phyloP scores from a whole-genome alignment of 179 eudicot genomes.

The Patellifolia procumbens region DNA sequence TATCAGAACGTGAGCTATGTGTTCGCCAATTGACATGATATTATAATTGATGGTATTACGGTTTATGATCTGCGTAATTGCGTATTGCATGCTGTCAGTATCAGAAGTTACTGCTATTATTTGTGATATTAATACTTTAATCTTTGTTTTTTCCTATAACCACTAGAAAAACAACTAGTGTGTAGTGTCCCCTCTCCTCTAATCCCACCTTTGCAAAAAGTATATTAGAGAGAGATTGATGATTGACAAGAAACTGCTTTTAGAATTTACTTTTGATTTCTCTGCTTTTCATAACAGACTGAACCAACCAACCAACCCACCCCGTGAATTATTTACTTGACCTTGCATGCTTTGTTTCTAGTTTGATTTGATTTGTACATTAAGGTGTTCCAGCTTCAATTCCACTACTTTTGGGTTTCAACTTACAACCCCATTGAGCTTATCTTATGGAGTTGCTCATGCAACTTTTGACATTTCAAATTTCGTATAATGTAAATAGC shows the following conservation, averaged over 20 bases:
- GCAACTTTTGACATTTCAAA: too few species aligned
- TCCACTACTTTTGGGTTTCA: slow-evolving; percentile 9
- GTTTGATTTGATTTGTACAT: background rate
- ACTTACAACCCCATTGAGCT: background rate
- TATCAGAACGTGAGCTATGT: too few species aligned
- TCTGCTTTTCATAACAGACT: slow-evolving; percentile 28
- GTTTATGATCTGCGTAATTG: too few species aligned
- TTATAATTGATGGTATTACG: too few species aligned
- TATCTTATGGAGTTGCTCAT: too few species aligned
- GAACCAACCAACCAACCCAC: background rate
- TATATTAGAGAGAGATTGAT: background rate
- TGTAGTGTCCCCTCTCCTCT: slow-evolving; percentile 19
- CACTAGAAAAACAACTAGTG: background rate
- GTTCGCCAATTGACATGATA: too few species aligned
- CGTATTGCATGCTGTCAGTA: slow-evolving; percentile 14
- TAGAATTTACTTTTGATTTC: slow-evolving; percentile 22
- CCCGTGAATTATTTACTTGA: slow-evolving; percentile 26
- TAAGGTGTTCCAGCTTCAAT: background rate
- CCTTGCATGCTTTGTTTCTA: slow-evolving; percentile 29
- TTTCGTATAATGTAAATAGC: too few species aligned
- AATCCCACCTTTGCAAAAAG: slow-evolving; percentile 6
- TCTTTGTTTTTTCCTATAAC: background rate
- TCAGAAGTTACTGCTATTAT: too few species aligned
- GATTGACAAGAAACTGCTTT: slow-evolving; percentile 35
- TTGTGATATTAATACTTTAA: slow-evolving; percentile 9